phyloP scores from a whole-genome alignment of 2,329 filamentous ascomycete genomes.

The Ceratocystis diversiconidia region DNA sequence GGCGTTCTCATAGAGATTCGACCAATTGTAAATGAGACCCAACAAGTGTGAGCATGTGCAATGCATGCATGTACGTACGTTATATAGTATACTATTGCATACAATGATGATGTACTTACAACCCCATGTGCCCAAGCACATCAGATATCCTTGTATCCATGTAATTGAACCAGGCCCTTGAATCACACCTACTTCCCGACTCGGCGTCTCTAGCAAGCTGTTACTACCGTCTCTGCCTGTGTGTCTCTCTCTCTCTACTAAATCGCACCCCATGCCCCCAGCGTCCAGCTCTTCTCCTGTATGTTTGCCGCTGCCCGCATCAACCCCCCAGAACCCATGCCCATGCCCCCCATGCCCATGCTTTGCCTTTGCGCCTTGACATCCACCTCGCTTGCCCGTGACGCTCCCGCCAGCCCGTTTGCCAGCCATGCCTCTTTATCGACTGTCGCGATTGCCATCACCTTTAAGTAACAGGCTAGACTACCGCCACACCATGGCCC shows the following conservation, averaged over 20 bases:
- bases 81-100: too few species aligned
- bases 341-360: conserved; percentile 35
- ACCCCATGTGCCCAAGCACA: too few species aligned
- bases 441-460: conserved; percentile 53
- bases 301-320: conserved; percentile 23
- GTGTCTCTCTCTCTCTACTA: conserved; percentile 20
- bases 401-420: conserved; percentile 50
- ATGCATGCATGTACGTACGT: too few species aligned
- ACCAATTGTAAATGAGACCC: too few species aligned
- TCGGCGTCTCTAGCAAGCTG: too few species aligned
- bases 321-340: conserved; percentile 27
- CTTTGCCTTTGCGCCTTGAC: conserved; percentile 45
- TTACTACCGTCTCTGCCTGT: background rate
- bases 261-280: conserved; percentile 46
- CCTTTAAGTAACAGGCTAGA: conserved; percentile 51
- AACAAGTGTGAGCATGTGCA: too few species aligned
- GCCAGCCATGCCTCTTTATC: conserved; percentile 59
- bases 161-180: too few species aligned
- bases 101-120: too few species aligned
- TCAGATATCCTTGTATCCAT: too few species aligned
- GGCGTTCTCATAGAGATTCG: too few species aligned
- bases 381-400: conserved; percentile 44
- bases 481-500: conserved; percentile 65
- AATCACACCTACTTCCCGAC: background rate
- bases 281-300: conserved; percentile 41